Base-by-base conservation (phyloP, 768 basidiomycete genomes). In the Tricholomella constricta region DNA sequence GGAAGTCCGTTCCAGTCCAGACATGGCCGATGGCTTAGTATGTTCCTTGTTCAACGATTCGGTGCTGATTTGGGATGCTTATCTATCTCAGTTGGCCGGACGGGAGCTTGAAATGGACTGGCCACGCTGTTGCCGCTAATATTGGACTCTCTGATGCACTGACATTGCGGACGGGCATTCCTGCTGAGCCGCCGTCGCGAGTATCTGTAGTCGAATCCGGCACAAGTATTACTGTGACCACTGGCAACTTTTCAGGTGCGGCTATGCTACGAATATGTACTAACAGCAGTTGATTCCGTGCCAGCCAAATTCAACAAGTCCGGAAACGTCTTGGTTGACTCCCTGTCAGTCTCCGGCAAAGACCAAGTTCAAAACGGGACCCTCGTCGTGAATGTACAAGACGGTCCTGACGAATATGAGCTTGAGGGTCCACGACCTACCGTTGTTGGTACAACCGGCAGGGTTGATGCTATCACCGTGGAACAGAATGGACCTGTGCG, bases 21-120 rank as follows among this genome's bases (percentile, higher is more conserved):
- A 72, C 64, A 15, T 74, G 72, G 72, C 72, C 72, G 3, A 53
- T 74, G 46, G 72, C 72, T 35, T 74, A 66, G 72, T 72, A 37
- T 43, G 69, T 63, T 37, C 2, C 14, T 29, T 52, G 10, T 43
- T 41, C 11, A 17, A 6, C 12, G 10, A 10, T 32, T 17, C 17
- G 12, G 8, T 29, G 4, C 43, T n/a, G n/a, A n/a, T n/a, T n/a
- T n/a, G 3, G 1, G 5, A 44, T 4, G 26, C 25, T 27, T 6
- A 44, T 25, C 11, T 22, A 29, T 25, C 26, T n/a, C 15, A 44
- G 27, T 29, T 44, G 25, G 25, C 42, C 72, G 12, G 72, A 74
- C 42, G 72, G 71, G 25, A 69, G 64, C 45, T 54, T 74, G 11
- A 74, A 74, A 56, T 74, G 72, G 72, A 72, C 71, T 3, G 72